Evolutionary conservation across 2,329 filamentous ascomycete genomes (phyloP).

Genomic region (Sporothrix protearum): DNA sequence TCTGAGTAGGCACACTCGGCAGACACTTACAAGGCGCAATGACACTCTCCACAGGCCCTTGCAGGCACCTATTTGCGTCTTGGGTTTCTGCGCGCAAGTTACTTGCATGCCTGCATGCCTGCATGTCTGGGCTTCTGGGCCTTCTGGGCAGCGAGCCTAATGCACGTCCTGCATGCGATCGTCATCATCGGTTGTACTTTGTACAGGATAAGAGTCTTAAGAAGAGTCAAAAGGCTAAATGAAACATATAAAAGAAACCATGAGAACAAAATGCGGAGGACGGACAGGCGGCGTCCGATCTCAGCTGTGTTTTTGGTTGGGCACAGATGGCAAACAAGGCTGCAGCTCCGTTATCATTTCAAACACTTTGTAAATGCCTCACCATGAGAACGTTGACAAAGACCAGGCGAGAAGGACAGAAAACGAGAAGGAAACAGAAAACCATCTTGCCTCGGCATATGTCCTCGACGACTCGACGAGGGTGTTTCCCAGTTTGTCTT

Average conservation of each 20-base stretch:
- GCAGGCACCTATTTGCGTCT: no score
- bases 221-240: neutral
- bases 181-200: constrained; percentile 13
- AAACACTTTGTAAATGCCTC: neutral
- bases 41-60: neutral
- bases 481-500: neutral
- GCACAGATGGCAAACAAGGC: neutral
- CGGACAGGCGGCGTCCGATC: neutral
- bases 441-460: neutral
- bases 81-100: neutral
- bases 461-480: neutral
- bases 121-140: no score
- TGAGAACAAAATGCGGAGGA: neutral
- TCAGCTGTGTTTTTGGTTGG: neutral
- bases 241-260: neutral
- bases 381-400: neutral
- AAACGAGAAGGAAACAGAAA: neutral
- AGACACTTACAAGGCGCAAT: no score
- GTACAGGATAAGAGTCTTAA: neutral
- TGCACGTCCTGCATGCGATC: constrained; percentile 2
- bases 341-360: neutral
- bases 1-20: neutral
- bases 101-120: neutral
- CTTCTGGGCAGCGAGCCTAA: constrained; percentile 9
- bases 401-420: neutral